Conservation (phyloP, 768 basidiomycete species). For the Lentinula edodes region DNA sequence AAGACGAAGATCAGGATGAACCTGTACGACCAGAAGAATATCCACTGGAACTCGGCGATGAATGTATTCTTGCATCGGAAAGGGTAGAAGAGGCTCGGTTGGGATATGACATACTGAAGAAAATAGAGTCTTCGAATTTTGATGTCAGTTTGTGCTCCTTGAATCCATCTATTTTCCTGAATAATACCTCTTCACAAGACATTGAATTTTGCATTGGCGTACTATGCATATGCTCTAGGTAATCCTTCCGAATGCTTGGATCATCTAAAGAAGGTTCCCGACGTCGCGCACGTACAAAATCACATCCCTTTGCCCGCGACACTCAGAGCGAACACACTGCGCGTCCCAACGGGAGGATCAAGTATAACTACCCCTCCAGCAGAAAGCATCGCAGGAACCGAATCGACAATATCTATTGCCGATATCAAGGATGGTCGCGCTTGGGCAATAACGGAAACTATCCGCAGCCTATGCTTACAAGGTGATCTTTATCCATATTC, state of each 20-base stretch:
- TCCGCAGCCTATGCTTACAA: slow-evolving; percentile 74
- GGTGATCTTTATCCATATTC: slow-evolving; percentile 37
- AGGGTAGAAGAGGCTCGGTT: slow-evolving; percentile 49
- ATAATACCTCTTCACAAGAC: slow-evolving; percentile 36
- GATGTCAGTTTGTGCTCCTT: slow-evolving; percentile 43
- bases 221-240: slow-evolving; percentile 75
- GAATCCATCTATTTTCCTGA: neutral
- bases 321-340: slow-evolving; percentile 34
- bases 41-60: slow-evolving; percentile 43
- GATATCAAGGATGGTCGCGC: slow-evolving; percentile 65
- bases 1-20: slow-evolving; percentile 55
- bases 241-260: slow-evolving; percentile 58
- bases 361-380: slow-evolving; percentile 47
- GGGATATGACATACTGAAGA: slow-evolving; percentile 51
- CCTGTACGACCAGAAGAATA: slow-evolving; percentile 24
- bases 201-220: slow-evolving; percentile 63
- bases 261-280: slow-evolving; percentile 50
- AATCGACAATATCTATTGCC: slow-evolving; percentile 32
- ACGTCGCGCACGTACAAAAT: slow-evolving; percentile 47
- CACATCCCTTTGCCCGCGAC: slow-evolving; percentile 44
- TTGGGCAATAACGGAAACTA: slow-evolving; percentile 68
- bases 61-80: slow-evolving; percentile 53
- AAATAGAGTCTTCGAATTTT: slow-evolving; percentile 41
- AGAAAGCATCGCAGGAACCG: slow-evolving; percentile 20
- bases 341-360: slow-evolving; percentile 27